phyloP scores from a whole-genome alignment of 2,329 filamentous ascomycete genomes.

The Aspergillus phoenicis region DNA sequence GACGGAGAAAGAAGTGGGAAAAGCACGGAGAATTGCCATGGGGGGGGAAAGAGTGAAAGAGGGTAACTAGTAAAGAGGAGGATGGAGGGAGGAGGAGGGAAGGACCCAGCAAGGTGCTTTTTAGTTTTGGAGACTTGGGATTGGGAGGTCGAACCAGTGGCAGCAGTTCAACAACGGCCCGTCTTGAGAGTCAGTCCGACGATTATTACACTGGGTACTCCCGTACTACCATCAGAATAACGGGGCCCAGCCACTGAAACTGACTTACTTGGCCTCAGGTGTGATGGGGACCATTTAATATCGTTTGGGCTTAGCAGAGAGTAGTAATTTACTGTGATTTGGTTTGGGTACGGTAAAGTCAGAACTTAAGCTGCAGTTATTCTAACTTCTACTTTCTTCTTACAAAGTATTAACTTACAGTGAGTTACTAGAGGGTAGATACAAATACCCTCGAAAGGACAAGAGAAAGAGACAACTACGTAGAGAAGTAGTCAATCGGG shows the following conservation, averaged over 20 bases:
- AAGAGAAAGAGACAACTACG: background rate
- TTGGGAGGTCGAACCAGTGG: slow-evolving; percentile 22
- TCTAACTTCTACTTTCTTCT: no score
- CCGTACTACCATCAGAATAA: background rate
- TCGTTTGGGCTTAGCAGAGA: background rate
- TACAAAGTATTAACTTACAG: no score
- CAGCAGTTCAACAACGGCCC: slow-evolving; percentile 13
- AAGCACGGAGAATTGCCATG: slow-evolving; percentile 1
- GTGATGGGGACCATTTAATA: slow-evolving; percentile 2
- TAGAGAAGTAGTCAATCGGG: slow-evolving; percentile 6
- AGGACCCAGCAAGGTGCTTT: slow-evolving; percentile 4
- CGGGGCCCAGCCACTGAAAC: background rate
- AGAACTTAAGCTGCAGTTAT: no score
- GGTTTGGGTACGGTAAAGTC: background rate
- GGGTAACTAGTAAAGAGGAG: background rate
- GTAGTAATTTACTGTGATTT: background rate
- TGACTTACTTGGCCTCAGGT: background rate
- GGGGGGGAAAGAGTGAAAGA: background rate
- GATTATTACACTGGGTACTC: background rate
- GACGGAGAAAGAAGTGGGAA: slow-evolving; percentile 7
- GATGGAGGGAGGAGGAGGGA: background rate
- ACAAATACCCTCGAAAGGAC: no score
- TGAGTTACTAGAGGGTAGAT: no score
- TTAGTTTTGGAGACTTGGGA: slow-evolving; percentile 11
- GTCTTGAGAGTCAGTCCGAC: slow-evolving; percentile 1